phyloP scores from a whole-genome alignment of 805 yeast species.

The Kodamaea neixiangensis region DNA sequence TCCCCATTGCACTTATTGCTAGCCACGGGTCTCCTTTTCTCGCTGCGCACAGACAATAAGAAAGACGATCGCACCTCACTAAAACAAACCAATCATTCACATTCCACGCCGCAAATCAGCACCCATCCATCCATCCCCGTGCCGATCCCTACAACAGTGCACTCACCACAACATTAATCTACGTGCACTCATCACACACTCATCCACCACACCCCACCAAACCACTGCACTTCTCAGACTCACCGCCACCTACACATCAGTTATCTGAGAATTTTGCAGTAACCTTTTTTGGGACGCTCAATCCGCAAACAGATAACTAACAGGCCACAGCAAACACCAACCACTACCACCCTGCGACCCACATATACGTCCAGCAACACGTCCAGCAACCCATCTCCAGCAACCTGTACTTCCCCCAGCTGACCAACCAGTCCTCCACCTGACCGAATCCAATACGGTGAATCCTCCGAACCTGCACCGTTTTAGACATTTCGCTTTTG shows the following conservation, averaged over 20 bases:
- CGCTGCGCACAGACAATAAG: not conserved
- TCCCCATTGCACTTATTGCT: not conserved
- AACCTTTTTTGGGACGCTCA: not conserved
- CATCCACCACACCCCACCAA: not conserved
- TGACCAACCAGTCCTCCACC: not conserved
- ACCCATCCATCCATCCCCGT: too few relatives aligned
- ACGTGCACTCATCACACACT: too few relatives aligned
- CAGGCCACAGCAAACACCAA: not conserved
- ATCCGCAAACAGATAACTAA: not conserved
- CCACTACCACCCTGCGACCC: not conserved
- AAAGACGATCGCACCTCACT: not conserved
- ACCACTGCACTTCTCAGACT: too few relatives aligned
- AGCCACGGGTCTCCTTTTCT: not conserved
- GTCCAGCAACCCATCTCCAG: too few relatives aligned
- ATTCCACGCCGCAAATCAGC: too few relatives aligned
- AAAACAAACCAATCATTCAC: not conserved
- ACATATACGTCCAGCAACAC: too few relatives aligned
- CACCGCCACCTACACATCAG: too few relatives aligned
- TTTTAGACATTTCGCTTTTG: not conserved
- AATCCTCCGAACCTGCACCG: not conserved
- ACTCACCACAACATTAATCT: too few relatives aligned
- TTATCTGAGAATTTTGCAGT: not conserved
- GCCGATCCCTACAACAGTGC: too few relatives aligned
- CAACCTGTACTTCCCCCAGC: too few relatives aligned
- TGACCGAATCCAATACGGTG: not conserved